Evolutionary conservation across 768 basidiomycete genomes (phyloP).

Genomic region (Calocybe cyanea): DNA sequence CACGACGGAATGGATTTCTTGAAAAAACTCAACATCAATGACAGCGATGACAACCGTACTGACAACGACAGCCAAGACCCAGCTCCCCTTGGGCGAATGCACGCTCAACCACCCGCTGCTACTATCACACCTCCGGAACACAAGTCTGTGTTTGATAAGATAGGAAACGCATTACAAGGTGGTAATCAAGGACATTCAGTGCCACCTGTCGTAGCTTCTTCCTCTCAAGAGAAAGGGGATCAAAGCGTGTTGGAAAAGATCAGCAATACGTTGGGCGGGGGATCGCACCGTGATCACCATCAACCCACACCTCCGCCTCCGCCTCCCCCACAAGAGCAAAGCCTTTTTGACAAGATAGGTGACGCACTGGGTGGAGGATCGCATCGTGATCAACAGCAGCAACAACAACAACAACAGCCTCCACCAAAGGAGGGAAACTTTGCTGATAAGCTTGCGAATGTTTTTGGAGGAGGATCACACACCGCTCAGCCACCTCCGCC

Average conservation of each 20-base stretch:
- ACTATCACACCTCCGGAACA: background rate
- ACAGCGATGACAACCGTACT: background rate
- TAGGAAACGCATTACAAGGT: background rate
- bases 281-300: background rate
- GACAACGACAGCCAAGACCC: background rate
- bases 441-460: constrained; percentile 5
- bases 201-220: background rate
- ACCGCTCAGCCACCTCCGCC: constrained; percentile 1
- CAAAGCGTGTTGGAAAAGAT: constrained; percentile 6
- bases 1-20: constrained; percentile 13
- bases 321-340: constrained; percentile 2
- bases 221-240: background rate
- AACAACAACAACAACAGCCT: background rate
- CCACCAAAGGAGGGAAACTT: constrained; percentile 2
- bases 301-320: background rate
- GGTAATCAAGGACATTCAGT: background rate
- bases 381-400: background rate
- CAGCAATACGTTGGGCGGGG: constrained; percentile 4
- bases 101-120: background rate
- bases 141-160: background rate
- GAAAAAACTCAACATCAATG: constrained; percentile 12
- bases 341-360: constrained; percentile 5
- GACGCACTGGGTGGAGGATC: constrained; percentile 5
- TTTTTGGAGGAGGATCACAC: background rate
- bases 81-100: background rate